Base-by-base conservation (phyloP, 768 basidiomycete genomes). In the Lentinula aciculospora region DNA sequence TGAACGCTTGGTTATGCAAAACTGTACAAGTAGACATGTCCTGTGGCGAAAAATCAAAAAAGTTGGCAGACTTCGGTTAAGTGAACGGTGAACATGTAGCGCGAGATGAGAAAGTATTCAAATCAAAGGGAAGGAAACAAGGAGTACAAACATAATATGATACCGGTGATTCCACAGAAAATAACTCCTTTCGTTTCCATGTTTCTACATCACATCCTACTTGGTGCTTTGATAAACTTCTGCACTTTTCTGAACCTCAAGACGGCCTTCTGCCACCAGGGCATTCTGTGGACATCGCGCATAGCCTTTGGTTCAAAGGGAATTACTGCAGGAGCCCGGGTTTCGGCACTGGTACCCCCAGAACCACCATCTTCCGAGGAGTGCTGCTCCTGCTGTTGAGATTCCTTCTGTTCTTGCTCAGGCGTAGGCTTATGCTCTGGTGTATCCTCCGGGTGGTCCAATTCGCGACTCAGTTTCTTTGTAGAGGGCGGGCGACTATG, bases 261-360 rank as follows among this genome's bases (percentile, higher is more conserved):
- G 23, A 37, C 36, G 12, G 51, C 36, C 25, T 21, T 36, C 15
- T 28, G 34, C 51, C 51, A 53, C 51, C 51, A 53, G 10, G 39
- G 51, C 13, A 53, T 34, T 37, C 51, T 37, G 10, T 39, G 34
- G 21, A 40, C 34, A 39, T 53, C 51, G 15, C 23, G 51, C 51
- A 53, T 53, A 15, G 51, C 51, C 32, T 53, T 53, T 9, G 51
- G 51, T 39, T 53, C 51, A n/a, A 53, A 53, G 17, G 51, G 51
- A 37, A 36, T 23, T 3, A 25, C 34, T 19, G 13, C 21, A 13
- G 51, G 51, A 53, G 36, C 32, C 23, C 8, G 34, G n/a, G 51
- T 34, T 23, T 53, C 34, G 15, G 34, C 34, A 12, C 36, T 39
- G 36, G 34, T 40, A 23, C 23, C 39, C 32, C 51, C 36, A 40